These are phyloP conservation scores for Talaromyces trachyspermus DNA, from an alignment of 495 filamentous ascomycete species.

Conservation along the genomic window DNA sequence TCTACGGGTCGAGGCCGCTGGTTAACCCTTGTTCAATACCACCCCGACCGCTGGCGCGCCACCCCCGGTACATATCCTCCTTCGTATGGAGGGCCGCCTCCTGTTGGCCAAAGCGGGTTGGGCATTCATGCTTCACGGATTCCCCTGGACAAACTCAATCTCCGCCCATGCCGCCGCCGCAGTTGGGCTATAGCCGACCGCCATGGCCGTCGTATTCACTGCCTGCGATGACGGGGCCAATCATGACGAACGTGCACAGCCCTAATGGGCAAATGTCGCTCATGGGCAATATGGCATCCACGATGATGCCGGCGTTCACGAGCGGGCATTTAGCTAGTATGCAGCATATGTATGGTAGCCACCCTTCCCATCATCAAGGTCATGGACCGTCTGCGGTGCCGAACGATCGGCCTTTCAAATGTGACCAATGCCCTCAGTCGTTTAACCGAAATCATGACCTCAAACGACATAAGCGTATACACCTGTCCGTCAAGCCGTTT, in stretches of 20 bases:
- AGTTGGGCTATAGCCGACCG: conserved; percentile 36
- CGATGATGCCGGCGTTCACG: conserved; percentile 43
- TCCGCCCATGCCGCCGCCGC: conserved; percentile 39
- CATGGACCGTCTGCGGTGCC: conserved; percentile 37
- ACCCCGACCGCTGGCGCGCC: conserved; percentile 57
- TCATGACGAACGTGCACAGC: conserved; percentile 70
- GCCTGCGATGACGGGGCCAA: conserved; percentile 57
- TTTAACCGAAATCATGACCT: conserved; percentile 98
- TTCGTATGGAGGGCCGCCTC: conserved; percentile 47
- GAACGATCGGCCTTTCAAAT: conserved; percentile 88
- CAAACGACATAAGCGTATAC: conserved; percentile 92
- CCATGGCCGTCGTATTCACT: conserved; percentile 50
- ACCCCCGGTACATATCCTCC: conserved; percentile 44
- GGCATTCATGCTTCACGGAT: conserved; percentile 50
- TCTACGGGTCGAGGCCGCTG: conserved; percentile 52
- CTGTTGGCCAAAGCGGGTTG: conserved; percentile 51
- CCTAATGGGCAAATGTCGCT: conserved; percentile 64
- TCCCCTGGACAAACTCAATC: conserved; percentile 45
- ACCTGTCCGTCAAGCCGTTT: conserved; percentile 91
- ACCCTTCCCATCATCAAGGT: conserved; percentile 33
- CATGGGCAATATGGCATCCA: conserved; percentile 53
- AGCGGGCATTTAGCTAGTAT: conserved; percentile 51
- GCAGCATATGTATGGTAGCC: conserved; percentile 46
- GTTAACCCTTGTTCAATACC: conserved; percentile 50
- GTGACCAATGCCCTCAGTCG: conserved; percentile 81